Percentiles rank a stretch among this genome's conserved stretches.
Evolutionary conservation across 805 yeast genomes (phyloP).

Genomic region (Blastobotrys americana): DNA sequence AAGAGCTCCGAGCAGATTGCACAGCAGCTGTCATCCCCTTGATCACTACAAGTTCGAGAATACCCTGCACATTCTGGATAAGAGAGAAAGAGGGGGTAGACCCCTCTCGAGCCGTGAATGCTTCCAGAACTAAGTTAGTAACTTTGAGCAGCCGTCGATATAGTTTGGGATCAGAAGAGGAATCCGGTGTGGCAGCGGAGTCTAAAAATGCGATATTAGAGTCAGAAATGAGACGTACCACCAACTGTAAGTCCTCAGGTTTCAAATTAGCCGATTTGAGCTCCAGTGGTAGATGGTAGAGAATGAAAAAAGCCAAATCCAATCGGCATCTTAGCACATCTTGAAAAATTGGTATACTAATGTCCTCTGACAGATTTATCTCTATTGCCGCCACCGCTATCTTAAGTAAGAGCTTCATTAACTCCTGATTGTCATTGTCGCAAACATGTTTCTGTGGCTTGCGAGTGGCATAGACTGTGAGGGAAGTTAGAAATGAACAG

Average conservation of each 20-base stretch:
- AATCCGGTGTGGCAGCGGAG: conserved; percentile 37
- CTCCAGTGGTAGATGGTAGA: conserved; percentile 10
- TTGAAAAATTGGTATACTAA: conserved; percentile 40
- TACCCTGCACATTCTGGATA: conserved; percentile 30
- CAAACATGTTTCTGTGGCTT: no score
- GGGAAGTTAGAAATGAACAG: conserved; percentile 67
- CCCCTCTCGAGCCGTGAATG: conserved; percentile 10
- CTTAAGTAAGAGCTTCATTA: conserved; percentile 16
- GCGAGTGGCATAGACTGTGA: conserved; percentile 36
- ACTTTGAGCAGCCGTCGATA: conserved; percentile 27
- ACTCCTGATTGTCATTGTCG: conserved; percentile 5
- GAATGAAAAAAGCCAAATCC: conserved; percentile 54
- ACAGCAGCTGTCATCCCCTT: conserved; percentile 57
- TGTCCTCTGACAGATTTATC: conserved; percentile 45
- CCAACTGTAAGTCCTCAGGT: conserved; percentile 33
- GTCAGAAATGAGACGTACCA: conserved; percentile 24
- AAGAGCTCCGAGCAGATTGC: conserved; percentile 48
- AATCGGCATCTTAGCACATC: conserved; percentile 54
- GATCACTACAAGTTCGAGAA: conserved; percentile 56
- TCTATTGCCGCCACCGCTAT: conserved; percentile 46
- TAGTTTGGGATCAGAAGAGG: conserved; percentile 21
- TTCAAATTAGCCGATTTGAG: conserved; percentile 17
- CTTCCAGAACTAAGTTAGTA: conserved; percentile 16
- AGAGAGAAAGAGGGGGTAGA: no score
- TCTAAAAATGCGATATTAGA: conserved; percentile 31